Conservation (phyloP, 805 yeast genomes). For the Pichia nakasei region DNA sequence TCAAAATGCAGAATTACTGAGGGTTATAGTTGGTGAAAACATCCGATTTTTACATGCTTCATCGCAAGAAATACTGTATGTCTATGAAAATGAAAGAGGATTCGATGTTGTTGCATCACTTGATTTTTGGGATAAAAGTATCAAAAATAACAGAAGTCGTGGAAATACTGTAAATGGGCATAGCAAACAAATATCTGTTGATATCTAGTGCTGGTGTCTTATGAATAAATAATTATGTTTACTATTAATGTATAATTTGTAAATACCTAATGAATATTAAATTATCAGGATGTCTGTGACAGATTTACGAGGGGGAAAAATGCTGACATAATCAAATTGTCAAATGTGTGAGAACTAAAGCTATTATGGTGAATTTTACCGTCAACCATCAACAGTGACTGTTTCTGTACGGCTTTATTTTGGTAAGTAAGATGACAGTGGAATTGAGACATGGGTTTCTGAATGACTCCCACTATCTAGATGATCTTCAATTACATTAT, state of each 20-base stretch:
- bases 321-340: no score
- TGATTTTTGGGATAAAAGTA: constrained; percentile 67
- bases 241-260: no score
- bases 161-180: constrained; percentile 1
- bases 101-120: constrained; percentile 86
- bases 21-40: constrained; percentile 89
- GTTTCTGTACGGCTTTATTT: not conserved
- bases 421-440: constrained; percentile 8
- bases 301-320: no score
- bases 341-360: no score
- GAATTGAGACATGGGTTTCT: constrained; percentile 26
- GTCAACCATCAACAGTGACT: not conserved
- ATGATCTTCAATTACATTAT: constrained; percentile 24
- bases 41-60: constrained; percentile 82
- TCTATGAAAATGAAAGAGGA: constrained; percentile 84
- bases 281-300: no score
- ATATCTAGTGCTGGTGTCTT: not conserved
- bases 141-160: constrained; percentile 17
- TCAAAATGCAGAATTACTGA: constrained; percentile 73
- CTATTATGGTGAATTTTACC: no score
- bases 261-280: no score
- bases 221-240: no score
- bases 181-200: not conserved
- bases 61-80: constrained; percentile 89
- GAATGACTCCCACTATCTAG: constrained; percentile 24